Conservation (phyloP, 441 rosid species). For the Omphalea diandra region DNA sequence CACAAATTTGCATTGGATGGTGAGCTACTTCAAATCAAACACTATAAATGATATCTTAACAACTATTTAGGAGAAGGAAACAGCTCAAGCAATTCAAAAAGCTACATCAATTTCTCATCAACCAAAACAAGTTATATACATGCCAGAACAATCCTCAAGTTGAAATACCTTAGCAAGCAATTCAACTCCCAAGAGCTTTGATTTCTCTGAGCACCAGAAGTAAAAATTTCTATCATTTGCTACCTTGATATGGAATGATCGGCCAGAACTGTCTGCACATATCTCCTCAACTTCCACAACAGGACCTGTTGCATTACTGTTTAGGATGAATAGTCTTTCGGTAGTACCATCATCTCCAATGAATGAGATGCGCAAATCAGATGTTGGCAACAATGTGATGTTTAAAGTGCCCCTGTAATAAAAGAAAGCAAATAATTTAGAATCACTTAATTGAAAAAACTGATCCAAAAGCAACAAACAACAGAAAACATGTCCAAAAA, state of each 20-base stretch:
- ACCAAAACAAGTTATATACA: not conserved
- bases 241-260: conserved; percentile 63
- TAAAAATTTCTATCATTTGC: conserved; percentile 55
- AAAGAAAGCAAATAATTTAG: conserved; percentile 3
- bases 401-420: conserved; percentile 78
- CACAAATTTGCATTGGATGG: not conserved
- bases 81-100: not conserved
- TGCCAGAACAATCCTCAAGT: not conserved
- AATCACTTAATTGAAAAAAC: not conserved
- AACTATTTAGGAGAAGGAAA: not conserved
- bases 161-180: conserved; percentile 71
- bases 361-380: conserved; percentile 76
- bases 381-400: conserved; percentile 74
- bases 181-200: conserved; percentile 78
- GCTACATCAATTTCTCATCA: not conserved
- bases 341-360: conserved; percentile 79
- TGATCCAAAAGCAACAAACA: not conserved
- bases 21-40: not conserved
- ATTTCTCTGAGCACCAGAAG: conserved; percentile 96
- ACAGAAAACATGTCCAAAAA: not conserved
- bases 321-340: conserved; percentile 64
- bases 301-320: conserved; percentile 44
- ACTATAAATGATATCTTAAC: not conserved
- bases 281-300: conserved; percentile 61
- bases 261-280: conserved; percentile 68